Conservation (phyloP, 1,284 basidiomycete species). For the Coniferiporia weirii region DNA sequence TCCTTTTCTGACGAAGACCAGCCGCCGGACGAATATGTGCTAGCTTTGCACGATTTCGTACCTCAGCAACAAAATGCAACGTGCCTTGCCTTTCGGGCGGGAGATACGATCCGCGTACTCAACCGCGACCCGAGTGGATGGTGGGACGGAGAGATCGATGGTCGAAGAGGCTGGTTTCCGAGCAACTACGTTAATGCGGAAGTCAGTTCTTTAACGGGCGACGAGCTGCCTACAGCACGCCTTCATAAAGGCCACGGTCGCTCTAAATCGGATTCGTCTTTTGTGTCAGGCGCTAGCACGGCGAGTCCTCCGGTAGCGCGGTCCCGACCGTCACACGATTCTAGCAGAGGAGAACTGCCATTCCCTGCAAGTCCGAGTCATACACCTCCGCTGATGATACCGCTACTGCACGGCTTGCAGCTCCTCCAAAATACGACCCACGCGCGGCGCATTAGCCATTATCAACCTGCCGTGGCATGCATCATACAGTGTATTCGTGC, state of each 20-base stretch:
- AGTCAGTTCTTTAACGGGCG: constrained; percentile 47
- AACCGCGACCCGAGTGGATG: constrained; percentile 88
- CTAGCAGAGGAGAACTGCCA: constrained; percentile 5
- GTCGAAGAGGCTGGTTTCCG: constrained; percentile 96
- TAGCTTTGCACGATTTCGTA: constrained; percentile 84
- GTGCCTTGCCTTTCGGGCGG: constrained; percentile 84
- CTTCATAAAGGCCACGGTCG: constrained; percentile 28
- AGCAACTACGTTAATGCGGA: constrained; percentile 80
- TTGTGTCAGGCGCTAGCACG: constrained; percentile 9
- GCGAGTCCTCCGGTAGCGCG: background rate
- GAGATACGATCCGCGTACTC: constrained; percentile 87
- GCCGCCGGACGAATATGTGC: constrained; percentile 52
- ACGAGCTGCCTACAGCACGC: constrained; percentile 37
- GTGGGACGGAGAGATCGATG: constrained; percentile 97
- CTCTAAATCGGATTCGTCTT: constrained; percentile 13
- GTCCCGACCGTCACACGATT: background rate
- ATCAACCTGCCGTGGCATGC: constrained; percentile 78
- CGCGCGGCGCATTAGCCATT: constrained; percentile 72
- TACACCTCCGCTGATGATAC: constrained; percentile 61
- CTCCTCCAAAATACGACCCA: constrained; percentile 83
- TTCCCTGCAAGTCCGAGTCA: constrained; percentile 9
- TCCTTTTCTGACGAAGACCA: constrained; percentile 14
- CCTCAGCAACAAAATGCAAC: constrained; percentile 70
- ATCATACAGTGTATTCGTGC: constrained; percentile 95
- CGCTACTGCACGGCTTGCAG: constrained; percentile 79